A percentile compares a stretch with the other conserved stretches of the same genome.
Evolutionary conservation across 495 filamentous ascomycete species (phyloP).

Genomic region (Penicillium salamii): DNA sequence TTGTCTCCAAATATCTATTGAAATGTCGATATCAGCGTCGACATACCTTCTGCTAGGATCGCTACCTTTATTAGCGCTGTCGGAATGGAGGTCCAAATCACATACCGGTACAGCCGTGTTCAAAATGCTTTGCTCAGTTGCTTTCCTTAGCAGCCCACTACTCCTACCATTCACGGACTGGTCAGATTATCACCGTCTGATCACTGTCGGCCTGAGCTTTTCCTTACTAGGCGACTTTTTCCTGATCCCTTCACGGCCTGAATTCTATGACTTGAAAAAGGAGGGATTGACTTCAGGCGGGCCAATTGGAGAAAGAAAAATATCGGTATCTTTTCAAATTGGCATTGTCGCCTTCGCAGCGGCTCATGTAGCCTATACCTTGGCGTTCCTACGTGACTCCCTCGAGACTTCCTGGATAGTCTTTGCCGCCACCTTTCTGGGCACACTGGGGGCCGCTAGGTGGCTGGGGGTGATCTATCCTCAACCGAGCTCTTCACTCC

Average conservation of each 20-base stretch:
- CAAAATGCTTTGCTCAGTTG: constrained; percentile 23
- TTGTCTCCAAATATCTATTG: background rate
- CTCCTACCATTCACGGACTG: constrained; percentile 13
- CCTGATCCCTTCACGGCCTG: constrained; percentile 15
- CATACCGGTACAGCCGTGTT: constrained; percentile 14
- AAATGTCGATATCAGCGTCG: constrained; percentile 6
- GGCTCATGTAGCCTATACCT: constrained; percentile 21
- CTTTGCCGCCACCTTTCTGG: constrained; percentile 11
- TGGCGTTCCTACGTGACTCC: constrained; percentile 16
- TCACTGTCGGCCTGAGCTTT: constrained; percentile 2
- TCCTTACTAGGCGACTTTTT: constrained; percentile 16
- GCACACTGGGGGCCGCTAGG: constrained; percentile 7
- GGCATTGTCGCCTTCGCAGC: constrained; percentile 22
- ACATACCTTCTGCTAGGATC: constrained; percentile 10
- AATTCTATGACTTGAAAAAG: constrained; percentile 10
- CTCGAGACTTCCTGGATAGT: constrained; percentile 2
- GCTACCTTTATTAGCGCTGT: constrained; percentile 14
- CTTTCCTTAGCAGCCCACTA: constrained; percentile 18
- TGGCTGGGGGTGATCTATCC: constrained; percentile 19
- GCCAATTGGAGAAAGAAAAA: constrained; percentile 4
- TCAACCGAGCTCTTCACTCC: constrained; percentile 4
- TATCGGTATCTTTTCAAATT: constrained; percentile 21
- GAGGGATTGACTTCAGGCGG: background rate
- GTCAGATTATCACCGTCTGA: constrained; percentile 9
- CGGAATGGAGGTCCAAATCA: constrained; percentile 16